These are phyloP conservation scores for Astrocystis sublimbata DNA, from an alignment of 495 filamentous ascomycete genomes.

Conservation along the genomic window DNA sequence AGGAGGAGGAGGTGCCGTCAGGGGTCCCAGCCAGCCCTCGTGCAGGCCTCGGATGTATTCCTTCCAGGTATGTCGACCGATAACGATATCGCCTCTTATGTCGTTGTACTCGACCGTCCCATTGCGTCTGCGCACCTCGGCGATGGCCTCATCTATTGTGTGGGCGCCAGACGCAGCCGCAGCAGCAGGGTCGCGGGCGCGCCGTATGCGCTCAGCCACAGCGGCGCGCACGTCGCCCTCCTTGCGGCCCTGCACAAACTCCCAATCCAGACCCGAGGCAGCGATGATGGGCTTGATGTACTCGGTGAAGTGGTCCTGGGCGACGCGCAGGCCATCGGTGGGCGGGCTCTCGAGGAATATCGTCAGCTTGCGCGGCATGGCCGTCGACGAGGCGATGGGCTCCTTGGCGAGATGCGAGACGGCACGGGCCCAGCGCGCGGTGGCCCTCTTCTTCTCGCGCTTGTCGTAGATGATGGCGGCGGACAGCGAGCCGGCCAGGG, in stretches of 20 bases:
- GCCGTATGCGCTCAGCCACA: slow-evolving; percentile 79
- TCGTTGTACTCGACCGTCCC: slow-evolving; percentile 72
- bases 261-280: slow-evolving; percentile 88
- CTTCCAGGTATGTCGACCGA: slow-evolving; percentile 95
- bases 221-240: slow-evolving; percentile 85
- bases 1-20: slow-evolving; percentile 46
- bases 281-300: slow-evolving; percentile 94
- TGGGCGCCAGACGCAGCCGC: slow-evolving; percentile 31
- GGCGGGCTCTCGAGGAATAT: slow-evolving; percentile 85
- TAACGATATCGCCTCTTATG: slow-evolving; percentile 76
- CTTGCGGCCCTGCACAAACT: slow-evolving; percentile 85
- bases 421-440: slow-evolving; percentile 80
- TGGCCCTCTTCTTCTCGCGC: slow-evolving; percentile 76
- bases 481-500: slow-evolving; percentile 73
- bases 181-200: slow-evolving; percentile 51
- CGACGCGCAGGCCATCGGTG: slow-evolving; percentile 74
- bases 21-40: slow-evolving; percentile 92
- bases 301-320: slow-evolving; percentile 91
- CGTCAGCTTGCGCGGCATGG: slow-evolving; percentile 81
- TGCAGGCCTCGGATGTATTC: slow-evolving; percentile 93
- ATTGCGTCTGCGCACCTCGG: slow-evolving; percentile 56
- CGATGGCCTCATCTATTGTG: slow-evolving; percentile 57
- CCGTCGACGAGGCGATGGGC: slow-evolving; percentile 61
- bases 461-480: slow-evolving; percentile 85
- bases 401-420: slow-evolving; percentile 87